Evolutionary conservation across 345 rosid species (phyloP), one percentile per base, ranked within the genome.

Genomic region (Durio zibethinus): DNA sequence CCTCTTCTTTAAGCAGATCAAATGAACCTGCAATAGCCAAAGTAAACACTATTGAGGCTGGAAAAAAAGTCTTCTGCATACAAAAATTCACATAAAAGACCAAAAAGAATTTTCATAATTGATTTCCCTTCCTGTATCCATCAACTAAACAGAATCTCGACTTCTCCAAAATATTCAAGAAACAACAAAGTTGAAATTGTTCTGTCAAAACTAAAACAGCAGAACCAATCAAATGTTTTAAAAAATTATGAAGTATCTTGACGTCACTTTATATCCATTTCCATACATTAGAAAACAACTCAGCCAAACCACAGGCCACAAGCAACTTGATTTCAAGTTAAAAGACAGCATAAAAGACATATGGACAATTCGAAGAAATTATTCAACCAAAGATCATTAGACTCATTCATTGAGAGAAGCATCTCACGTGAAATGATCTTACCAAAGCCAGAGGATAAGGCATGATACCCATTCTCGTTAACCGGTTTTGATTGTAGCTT

Each of bases 1-100:
- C 73, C 20, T 56, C 73, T 15, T 68, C 73, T 56, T 68, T 45
- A 45, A 43, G 56, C 54, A 27, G 72, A 68, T 43, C 54, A 68
- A 45, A 11, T 68, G 73, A 68, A 68, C 35, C 73, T 68, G 73
- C 43, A 68, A 23, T 42, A 68, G 56, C 35, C 35, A 27, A 14
- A 68, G 38, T 25, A 25, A 23, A 68, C 12, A 67, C 43, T 12
- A 21, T 23, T 43, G 20, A 42, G 52, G 18, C 29, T 42, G 47
- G 14, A 23, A 40, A n/a, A 40, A 2, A 66, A 21, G 15, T 64
- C 45, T 64, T 38, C 69, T 36, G 12, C 18, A 23, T 42, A 11
- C 71, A 66, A 66, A 40, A 40, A 2, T 59, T 64, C 14, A 64
- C 69, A 36, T 64, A 9, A 64, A 59, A 14, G 11, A 38, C 40